Conservation (phyloP, 805 yeast species). For the Wickerhamomyces subpelliculosus region DNA sequence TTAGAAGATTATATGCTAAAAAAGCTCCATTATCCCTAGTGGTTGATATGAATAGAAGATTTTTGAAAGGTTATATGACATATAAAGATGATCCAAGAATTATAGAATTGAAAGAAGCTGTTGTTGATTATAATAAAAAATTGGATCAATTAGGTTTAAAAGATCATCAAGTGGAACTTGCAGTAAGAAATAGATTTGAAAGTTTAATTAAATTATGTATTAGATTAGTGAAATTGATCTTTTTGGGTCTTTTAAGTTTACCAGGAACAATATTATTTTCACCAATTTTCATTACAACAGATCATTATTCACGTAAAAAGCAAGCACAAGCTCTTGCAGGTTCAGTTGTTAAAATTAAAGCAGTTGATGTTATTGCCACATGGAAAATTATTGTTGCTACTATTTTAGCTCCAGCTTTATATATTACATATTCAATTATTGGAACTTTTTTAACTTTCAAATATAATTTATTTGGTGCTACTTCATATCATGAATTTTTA, state of each 20-base stretch:
- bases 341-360: conserved; percentile 87
- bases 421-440: conserved; percentile 61
- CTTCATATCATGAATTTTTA: conserved; percentile 12
- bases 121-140: conserved; percentile 59
- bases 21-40: conserved; percentile 69
- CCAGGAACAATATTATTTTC: conserved; percentile 83
- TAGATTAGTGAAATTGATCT: conserved; percentile 44
- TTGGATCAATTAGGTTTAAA: conserved; percentile 57
- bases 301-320: conserved; percentile 60
- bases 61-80: conserved; percentile 75
- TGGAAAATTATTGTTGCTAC: conserved; percentile 89
- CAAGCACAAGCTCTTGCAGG: conserved; percentile 77
- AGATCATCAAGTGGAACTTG: conserved; percentile 64
- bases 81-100: conserved; percentile 70
- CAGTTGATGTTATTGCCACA: conserved; percentile 87
- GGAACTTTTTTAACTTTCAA: conserved; percentile 32
- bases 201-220: conserved; percentile 42
- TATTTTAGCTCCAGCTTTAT: conserved; percentile 78
- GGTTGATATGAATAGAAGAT: conserved; percentile 82
- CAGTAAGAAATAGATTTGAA: conserved; percentile 39
- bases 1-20: conserved; percentile 73
- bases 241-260: conserved; percentile 54
- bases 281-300: conserved; percentile 78
- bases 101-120: conserved; percentile 51
- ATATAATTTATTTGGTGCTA: conserved; percentile 16